Conservation (phyloP, 331 rosid species). For the Malus hybrid region DNA sequence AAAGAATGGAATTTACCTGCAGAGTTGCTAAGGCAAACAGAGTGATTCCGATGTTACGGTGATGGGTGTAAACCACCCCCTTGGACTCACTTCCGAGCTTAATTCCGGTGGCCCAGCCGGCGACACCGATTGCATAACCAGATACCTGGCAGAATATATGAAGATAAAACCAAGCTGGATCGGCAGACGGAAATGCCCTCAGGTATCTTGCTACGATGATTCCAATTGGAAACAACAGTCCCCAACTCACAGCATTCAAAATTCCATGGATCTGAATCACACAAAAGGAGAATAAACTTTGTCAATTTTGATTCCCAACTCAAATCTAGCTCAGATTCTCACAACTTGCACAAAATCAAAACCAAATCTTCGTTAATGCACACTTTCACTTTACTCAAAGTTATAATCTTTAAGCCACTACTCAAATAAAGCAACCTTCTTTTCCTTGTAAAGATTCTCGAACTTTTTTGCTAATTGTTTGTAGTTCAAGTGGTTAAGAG, state of each 20-base stretch:
- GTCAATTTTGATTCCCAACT: not conserved
- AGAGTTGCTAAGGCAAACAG: conserved; percentile 61
- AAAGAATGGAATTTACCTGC: conserved; percentile 37
- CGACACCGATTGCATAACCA: conserved; percentile 73
- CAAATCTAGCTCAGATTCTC: not conserved
- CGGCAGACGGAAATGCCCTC: conserved; percentile 60
- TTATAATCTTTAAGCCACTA: not conserved
- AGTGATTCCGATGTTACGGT: conserved; percentile 77
- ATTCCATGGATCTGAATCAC: conserved; percentile 65
- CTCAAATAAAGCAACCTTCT: not conserved
- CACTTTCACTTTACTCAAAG: not conserved
- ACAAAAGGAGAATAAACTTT: not conserved
- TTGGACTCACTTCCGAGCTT: conserved; percentile 68
- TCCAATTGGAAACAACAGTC: conserved; percentile 77
- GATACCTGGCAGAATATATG: conserved; percentile 61
- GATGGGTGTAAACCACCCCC: conserved; percentile 22
- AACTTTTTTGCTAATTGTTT: too few species aligned
- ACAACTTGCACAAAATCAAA: not conserved
- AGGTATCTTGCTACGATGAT: conserved; percentile 65
- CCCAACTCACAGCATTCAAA: conserved; percentile 86
- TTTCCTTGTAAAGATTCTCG: not conserved
- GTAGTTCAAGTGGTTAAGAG: not conserved
- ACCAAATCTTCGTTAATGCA: not conserved
- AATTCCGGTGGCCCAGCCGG: conserved; percentile 90
- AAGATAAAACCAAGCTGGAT: conserved; percentile 91